These are phyloP conservation scores for Metarhizium rileyi DNA, from an alignment of 2,329 filamentous ascomycete genomes.

Conservation along the genomic window DNA sequence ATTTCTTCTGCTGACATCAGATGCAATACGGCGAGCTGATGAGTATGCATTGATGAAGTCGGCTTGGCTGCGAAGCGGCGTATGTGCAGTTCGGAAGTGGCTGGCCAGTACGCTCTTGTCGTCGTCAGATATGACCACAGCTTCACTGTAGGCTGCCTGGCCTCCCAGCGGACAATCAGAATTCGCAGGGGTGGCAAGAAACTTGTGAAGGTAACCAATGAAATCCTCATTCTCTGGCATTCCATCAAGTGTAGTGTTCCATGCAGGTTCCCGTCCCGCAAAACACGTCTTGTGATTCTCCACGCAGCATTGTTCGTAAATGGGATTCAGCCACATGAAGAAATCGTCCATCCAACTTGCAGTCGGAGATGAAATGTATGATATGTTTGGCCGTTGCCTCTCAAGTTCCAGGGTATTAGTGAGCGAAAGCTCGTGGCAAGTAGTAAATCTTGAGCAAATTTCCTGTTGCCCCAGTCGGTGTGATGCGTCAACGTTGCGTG, in stretches of 20 bases:
- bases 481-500: conserved; percentile 70
- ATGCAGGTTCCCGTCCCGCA: conserved; percentile 61
- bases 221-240: conserved; percentile 96
- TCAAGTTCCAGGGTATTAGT: conserved; percentile 90
- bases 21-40: conserved; percentile 77
- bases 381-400: conserved; percentile 77
- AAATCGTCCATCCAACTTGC: conserved; percentile 98
- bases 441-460: conserved; percentile 83
- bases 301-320: conserved; percentile 60
- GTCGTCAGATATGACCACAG: conserved; percentile 67
- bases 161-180: conserved; percentile 83
- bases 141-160: conserved; percentile 75
- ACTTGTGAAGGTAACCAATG: conserved; percentile 72
- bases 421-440: conserved; percentile 74
- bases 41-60: conserved; percentile 92
- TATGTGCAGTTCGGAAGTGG: conserved; percentile 88
- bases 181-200: conserved; percentile 70
- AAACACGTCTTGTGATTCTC: conserved; percentile 70
- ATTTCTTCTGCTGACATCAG: conserved; percentile 61
- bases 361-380: conserved; percentile 77
- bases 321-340: conserved; percentile 91
- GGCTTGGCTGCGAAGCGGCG: conserved; percentile 72
- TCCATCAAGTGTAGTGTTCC: conserved; percentile 81
- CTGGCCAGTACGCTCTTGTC: conserved; percentile 63
- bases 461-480: conserved; percentile 68